A percentile compares a stretch with the other conserved stretches of the same genome.
phyloP scores from a whole-genome alignment of 2,329 filamentous ascomycete genomes.

The Diaporthe batatas region DNA sequence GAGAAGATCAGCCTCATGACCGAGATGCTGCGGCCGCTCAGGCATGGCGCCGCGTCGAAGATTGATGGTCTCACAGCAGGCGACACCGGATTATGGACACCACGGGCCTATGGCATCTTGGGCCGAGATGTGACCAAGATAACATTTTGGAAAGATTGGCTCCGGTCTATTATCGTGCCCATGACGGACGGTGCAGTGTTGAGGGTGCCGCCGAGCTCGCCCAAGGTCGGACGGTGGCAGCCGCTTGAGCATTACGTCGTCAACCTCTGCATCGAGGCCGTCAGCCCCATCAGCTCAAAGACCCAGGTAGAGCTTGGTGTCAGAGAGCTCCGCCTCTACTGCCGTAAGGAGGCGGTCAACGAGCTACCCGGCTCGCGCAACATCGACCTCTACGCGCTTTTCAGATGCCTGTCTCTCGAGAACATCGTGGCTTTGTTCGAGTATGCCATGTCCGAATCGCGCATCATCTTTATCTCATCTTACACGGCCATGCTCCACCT shows the following conservation, averaged over 20 bases:
- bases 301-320: constrained; percentile 95
- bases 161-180: constrained; percentile 91
- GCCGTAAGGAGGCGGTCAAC: constrained; percentile 91
- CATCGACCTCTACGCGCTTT: constrained; percentile 92
- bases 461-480: constrained; percentile 95
- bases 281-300: constrained; percentile 91
- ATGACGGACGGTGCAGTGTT: constrained; percentile 92
- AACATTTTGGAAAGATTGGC: constrained; percentile 98
- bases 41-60: constrained; percentile 95
- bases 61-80: constrained; percentile 97
- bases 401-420: constrained; percentile 88
- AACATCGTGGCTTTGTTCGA: constrained; percentile 95
- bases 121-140: constrained; percentile 87
- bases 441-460: constrained; percentile 91
- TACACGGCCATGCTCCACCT: constrained; percentile 97
- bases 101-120: constrained; percentile 91
- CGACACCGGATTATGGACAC: constrained; percentile 96
- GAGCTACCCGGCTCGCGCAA: constrained; percentile 93
- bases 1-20: constrained; percentile 98
- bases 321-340: constrained; percentile 90
- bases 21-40: constrained; percentile 90
- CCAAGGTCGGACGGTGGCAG: constrained; percentile 93
- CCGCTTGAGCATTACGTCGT: constrained; percentile 96
- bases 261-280: constrained; percentile 95
- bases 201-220: constrained; percentile 88